These are phyloP conservation scores for Pelargonium australe DNA, from an alignment of 441 rosid species.

Conservation along the genomic window DNA sequence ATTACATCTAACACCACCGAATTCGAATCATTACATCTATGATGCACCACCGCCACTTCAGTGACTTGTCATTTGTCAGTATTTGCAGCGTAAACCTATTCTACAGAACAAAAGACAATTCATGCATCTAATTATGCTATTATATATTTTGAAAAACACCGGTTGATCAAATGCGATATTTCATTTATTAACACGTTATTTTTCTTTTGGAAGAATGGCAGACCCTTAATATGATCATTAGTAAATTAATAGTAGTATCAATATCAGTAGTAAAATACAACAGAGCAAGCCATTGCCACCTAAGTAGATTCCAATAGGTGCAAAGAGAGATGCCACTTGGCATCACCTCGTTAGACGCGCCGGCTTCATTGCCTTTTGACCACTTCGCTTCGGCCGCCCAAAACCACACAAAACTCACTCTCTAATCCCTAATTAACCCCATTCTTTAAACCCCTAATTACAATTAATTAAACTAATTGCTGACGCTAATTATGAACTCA, in stretches of 20 bases:
- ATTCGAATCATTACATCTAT: no score
- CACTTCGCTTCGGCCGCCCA: constrained; percentile 21
- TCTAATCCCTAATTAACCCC: background rate
- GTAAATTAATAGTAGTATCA: background rate
- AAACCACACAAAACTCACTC: background rate
- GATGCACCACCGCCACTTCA: no score
- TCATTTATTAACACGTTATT: no score
- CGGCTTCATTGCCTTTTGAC: constrained; percentile 28
- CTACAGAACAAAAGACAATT: no score
- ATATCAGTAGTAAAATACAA: background rate
- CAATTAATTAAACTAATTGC: background rate
- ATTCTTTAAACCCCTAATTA: background rate
- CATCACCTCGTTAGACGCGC: constrained; percentile 20
- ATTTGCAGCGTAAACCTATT: no score
- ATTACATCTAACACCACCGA: no score
- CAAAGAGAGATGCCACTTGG: constrained; percentile 22
- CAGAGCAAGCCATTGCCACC: background rate
- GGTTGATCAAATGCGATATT: no score
- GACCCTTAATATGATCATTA: background rate
- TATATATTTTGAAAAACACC: no score
- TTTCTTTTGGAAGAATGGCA: no score
- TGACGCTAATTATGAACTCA: background rate
- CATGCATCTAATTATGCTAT: no score
- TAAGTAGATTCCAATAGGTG: constrained; percentile 2
- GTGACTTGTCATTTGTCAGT: no score